Conservation (phyloP, 78 protist species). For the Capsaspora owczarzaki region DNA sequence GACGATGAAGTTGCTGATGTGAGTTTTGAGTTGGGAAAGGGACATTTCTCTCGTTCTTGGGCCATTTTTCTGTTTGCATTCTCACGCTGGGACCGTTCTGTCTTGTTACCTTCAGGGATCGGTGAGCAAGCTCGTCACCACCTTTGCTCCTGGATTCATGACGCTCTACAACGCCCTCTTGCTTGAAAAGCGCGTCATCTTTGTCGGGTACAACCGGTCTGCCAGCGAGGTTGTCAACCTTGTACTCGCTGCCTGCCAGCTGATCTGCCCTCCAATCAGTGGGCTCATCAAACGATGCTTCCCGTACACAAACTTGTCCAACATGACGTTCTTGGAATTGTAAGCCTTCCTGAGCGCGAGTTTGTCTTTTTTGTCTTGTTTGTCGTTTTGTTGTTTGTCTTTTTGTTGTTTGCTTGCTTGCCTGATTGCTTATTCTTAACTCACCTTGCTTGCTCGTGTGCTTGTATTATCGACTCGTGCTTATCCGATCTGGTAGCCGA, state of each 20-base stretch:
- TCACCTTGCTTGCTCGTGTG: too few relatives aligned
- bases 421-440: too few relatives aligned
- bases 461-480: too few relatives aligned
- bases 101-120: neutral
- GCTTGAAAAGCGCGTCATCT: constrained; percentile 58
- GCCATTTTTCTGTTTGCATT: neutral
- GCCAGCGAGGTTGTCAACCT: constrained; percentile 54
- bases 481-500: neutral
- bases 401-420: too few relatives aligned
- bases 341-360: neutral
- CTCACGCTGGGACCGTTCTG: neutral
- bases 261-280: constrained; percentile 66
- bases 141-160: constrained; percentile 59
- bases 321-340: constrained; percentile 40
- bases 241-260: constrained; percentile 47
- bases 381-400: too few relatives aligned
- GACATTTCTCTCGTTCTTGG: neutral
- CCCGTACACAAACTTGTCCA: constrained; percentile 59
- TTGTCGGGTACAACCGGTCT: constrained; percentile 56
- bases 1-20: constrained; percentile 69
- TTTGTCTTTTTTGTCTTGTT: neutral
- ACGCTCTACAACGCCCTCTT: constrained; percentile 65
- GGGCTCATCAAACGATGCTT: constrained; percentile 43
- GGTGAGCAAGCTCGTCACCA: constrained; percentile 49
- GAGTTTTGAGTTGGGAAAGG: neutral